Percentiles rank a stretch among this genome's conserved stretches.
phyloP scores from a whole-genome alignment of 2,329 filamentous ascomycete species.

The Paraconiothyrium brasiliense region DNA sequence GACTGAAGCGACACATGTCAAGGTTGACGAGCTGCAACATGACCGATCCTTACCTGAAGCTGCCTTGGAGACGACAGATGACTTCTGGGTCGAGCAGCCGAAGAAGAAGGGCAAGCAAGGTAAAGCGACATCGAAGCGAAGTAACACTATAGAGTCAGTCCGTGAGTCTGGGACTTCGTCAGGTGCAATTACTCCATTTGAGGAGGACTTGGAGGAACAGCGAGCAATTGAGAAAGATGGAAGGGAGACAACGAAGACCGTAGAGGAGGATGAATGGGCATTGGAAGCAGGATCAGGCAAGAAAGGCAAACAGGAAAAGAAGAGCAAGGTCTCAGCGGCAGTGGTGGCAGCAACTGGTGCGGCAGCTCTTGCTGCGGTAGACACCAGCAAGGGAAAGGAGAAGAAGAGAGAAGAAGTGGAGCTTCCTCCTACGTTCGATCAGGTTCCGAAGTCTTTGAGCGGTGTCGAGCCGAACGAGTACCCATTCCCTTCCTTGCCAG shows the following conservation, averaged over 20 bases:
- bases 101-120: constrained; percentile 36
- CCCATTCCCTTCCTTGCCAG: constrained; percentile 36
- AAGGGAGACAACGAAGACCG: constrained; percentile 27
- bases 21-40: not conserved
- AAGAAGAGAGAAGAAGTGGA: constrained; percentile 12
- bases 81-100: constrained; percentile 26
- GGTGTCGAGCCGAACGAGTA: constrained; percentile 34
- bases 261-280: constrained; percentile 21
- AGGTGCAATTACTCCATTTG: constrained; percentile 21
- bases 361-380: constrained; percentile 16
- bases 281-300: constrained; percentile 53
- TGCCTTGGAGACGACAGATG: constrained; percentile 14
- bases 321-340: constrained; percentile 22
- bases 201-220: constrained; percentile 19
- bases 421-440: constrained; percentile 29
- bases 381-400: constrained; percentile 15
- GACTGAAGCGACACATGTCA: not conserved
- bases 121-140: constrained; percentile 27
- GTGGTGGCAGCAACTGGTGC: constrained; percentile 24
- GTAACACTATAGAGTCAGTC: constrained; percentile 21
- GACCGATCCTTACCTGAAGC: constrained; percentile 12
- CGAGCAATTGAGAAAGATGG: constrained; percentile 11
- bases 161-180: constrained; percentile 16
- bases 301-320: constrained; percentile 56
- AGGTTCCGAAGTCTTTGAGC: constrained; percentile 23